Conservation (phyloP, 257 asterid genomes). For the Rhazya stricta region DNA sequence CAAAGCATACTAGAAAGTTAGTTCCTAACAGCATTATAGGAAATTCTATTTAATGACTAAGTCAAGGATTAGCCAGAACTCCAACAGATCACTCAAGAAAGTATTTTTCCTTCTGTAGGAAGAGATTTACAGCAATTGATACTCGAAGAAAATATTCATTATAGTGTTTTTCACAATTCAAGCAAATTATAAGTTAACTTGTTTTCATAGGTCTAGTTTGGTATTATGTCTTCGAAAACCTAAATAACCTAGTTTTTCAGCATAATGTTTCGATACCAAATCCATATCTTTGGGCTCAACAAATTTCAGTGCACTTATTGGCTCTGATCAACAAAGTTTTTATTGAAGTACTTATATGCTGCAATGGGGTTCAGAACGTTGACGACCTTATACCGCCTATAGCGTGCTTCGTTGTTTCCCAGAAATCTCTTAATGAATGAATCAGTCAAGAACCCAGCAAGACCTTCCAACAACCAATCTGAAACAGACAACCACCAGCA, state of each 20-base stretch:
- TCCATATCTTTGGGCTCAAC: neutral
- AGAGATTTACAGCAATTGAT: too few relatives aligned
- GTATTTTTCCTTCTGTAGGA: neutral
- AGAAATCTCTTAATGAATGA: conserved; percentile 71
- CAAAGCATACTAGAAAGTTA: neutral
- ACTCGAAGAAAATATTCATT: neutral
- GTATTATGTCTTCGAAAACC: neutral
- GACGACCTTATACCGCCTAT: conserved; percentile 86
- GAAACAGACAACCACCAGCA: conserved; percentile 29
- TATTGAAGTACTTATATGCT: conserved; percentile 13
- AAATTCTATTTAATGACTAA: neutral
- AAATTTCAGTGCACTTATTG: neutral
- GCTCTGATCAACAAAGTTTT: neutral
- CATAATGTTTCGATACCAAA: neutral
- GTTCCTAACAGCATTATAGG: neutral
- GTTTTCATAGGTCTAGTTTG: neutral
- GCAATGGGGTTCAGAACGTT: neutral
- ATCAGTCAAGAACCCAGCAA: conserved; percentile 92
- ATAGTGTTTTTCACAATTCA: neutral
- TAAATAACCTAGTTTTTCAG: neutral
- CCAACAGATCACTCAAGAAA: neutral
- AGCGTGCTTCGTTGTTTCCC: conserved; percentile 98
- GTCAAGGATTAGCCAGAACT: neutral
- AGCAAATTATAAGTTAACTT: neutral
- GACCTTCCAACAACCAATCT: conserved; percentile 99